A percentile compares a stretch with the other conserved stretches of the same genome.
These are phyloP conservation scores for Pseudogymnoascus sp. DNA, from an alignment of 2,329 filamentous ascomycete genomes.

Conservation along the genomic window DNA sequence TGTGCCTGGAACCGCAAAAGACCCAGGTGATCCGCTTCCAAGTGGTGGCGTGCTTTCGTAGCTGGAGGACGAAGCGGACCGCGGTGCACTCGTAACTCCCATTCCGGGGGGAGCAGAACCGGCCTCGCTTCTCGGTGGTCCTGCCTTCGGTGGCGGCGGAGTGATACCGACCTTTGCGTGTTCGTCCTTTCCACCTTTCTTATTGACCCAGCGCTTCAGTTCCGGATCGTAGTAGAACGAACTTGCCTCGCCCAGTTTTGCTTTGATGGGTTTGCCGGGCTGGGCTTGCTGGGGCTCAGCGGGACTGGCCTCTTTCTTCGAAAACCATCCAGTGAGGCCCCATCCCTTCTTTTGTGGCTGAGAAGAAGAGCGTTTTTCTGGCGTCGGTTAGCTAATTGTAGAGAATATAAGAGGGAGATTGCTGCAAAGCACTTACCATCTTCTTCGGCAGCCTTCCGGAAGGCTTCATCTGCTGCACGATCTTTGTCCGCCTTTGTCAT, in stretches of 20 bases:
- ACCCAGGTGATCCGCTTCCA: neutral
- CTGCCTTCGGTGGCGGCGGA: constrained; percentile 67
- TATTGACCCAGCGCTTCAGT: constrained; percentile 98
- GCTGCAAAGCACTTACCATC: constrained; percentile 45
- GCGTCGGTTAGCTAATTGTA: constrained; percentile 12
- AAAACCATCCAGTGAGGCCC: constrained; percentile 81
- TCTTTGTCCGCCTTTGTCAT: constrained; percentile 64
- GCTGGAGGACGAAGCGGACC: neutral
- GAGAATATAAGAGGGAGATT: constrained; percentile 16
- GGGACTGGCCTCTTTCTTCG: constrained; percentile 51
- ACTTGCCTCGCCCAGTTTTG: constrained; percentile 89
- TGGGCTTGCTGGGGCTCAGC: constrained; percentile 27
- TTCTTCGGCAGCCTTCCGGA: constrained; percentile 74
- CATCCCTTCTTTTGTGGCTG: constrained; percentile 59
- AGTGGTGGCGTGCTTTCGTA: neutral
- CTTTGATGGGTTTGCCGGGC: constrained; percentile 67
- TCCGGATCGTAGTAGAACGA: constrained; percentile 92
- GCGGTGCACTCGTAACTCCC: neutral
- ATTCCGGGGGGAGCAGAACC: constrained; percentile 14
- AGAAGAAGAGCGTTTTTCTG: constrained; percentile 45
- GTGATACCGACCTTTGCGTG: constrained; percentile 54
- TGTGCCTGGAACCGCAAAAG: neutral
- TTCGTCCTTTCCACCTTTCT: constrained; percentile 67
- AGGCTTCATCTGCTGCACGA: constrained; percentile 73
- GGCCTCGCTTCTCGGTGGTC: constrained; percentile 32